phyloP scores from a whole-genome alignment of 129 eudicot species.

The Erigeron canadensis region DNA sequence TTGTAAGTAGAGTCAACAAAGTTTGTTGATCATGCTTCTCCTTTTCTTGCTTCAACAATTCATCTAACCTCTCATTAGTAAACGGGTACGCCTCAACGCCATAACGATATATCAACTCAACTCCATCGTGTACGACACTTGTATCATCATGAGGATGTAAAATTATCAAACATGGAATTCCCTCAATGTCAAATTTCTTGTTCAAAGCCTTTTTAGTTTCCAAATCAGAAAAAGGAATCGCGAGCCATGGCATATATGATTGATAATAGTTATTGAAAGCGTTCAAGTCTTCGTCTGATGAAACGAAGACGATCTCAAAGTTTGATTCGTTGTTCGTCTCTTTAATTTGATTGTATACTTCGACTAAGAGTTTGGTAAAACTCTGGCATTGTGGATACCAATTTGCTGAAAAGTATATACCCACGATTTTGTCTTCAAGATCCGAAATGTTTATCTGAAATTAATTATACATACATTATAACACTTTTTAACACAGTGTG shows the following conservation, averaged over 20 bases:
- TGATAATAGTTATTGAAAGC: constrained; percentile 56
- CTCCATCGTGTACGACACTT: constrained; percentile 49
- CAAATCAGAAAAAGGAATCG: constrained; percentile 79
- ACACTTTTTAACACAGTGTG: not conserved
- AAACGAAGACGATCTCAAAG: constrained; percentile 75
- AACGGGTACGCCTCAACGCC: constrained; percentile 73
- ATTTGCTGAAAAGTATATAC: constrained; percentile 76
- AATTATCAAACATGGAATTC: constrained; percentile 67
- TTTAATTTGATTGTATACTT: constrained; percentile 56
- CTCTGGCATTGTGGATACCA: constrained; percentile 74
- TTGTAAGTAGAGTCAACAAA: constrained; percentile 44
- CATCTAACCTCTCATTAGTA: constrained; percentile 60
- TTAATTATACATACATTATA: not conserved
- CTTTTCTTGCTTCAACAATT: constrained; percentile 53
- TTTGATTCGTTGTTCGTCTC: constrained; percentile 24
- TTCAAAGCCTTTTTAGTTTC: constrained; percentile 54
- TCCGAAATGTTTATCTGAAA: constrained; percentile 71
- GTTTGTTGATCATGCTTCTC: constrained; percentile 71
- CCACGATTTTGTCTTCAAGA: constrained; percentile 72
- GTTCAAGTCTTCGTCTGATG: constrained; percentile 75
- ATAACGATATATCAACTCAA: constrained; percentile 60
- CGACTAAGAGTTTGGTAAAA: constrained; percentile 49
- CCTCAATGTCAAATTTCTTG: constrained; percentile 62
- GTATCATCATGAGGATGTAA: constrained; percentile 54
- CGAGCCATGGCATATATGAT: constrained; percentile 83